Percentiles rank a stretch among this genome's conserved stretches.
Conservation (phyloP, 257 asterid species). For the Craterostigma plantagineum region DNA sequence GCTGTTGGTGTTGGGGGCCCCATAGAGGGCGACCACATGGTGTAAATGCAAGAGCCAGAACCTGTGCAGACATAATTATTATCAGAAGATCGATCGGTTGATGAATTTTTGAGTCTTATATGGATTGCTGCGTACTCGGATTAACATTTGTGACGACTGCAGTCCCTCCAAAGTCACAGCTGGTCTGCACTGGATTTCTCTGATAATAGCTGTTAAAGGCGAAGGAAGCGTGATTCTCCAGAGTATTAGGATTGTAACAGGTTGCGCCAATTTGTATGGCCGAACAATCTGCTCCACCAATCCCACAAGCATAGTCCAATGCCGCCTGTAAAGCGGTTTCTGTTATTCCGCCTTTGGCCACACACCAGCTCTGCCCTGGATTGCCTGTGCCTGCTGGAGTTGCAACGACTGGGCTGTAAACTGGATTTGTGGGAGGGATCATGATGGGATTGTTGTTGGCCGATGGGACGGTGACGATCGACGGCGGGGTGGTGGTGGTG, state of each 20-base stretch:
- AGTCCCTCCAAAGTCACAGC: constrained; percentile 86
- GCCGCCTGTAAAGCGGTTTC: constrained; percentile 45
- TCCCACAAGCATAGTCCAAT: constrained; percentile 86
- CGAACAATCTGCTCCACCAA: constrained; percentile 78
- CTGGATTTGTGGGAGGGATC: constrained; percentile 1
- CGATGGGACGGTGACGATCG: no score
- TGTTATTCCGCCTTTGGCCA: constrained; percentile 45
- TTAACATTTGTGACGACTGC: constrained; percentile 45
- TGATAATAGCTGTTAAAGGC: constrained; percentile 81
- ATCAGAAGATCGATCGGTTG: background rate
- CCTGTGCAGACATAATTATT: constrained; percentile 21
- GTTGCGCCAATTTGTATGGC: constrained; percentile 43
- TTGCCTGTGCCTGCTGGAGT: constrained; percentile 20
- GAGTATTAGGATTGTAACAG: constrained; percentile 52
- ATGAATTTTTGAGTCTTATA: background rate
- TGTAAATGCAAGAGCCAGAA: constrained; percentile 54
- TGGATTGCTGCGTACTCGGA: constrained; percentile 43
- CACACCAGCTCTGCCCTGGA: constrained; percentile 81
- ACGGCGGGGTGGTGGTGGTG: no score
- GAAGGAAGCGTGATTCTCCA: constrained; percentile 65
- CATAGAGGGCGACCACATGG: constrained; percentile 25
- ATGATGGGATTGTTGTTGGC: no score
- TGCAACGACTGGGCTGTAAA: constrained; percentile 16
- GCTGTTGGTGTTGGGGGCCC: constrained; percentile 14
- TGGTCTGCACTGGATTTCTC: constrained; percentile 51